Evolutionary conservation across 345 rosid genomes (phyloP), one percentile per base, ranked within the genome.

Genomic region (Boechera retrofracta): DNA sequence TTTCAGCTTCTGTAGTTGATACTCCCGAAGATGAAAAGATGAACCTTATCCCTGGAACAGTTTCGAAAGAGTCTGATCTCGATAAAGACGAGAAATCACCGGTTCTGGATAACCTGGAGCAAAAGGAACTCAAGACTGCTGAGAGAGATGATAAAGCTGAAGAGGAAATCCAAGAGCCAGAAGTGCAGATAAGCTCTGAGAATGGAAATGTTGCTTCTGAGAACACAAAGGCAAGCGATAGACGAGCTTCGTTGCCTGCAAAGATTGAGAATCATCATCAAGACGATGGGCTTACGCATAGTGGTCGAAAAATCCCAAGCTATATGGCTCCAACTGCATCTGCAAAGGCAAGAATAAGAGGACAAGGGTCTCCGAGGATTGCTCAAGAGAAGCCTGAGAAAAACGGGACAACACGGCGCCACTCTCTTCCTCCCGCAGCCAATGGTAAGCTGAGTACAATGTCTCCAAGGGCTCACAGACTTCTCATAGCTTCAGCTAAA

Each of bases 261-360:
- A 88, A 80, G 78, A 71, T 85, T 73, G 90, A 87, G 71, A 75
- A 73, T 66, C 76, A 77, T 47, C 80, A 71, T 71, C 83, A 82
- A 74, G 89, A 88, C 26, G 83, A 85, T 51, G 92, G 77, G 54
- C 64, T 79, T 32, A 69, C 79, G 18, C 87, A 80, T 11, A 83
- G 81, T 60, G 75, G 83, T n/a, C 58, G 86, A 13, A 91, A 84
- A 71, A 76, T 86, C 58, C 97, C 95, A 10, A 87, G 97, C 82
- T 93, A 91, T 69, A 93, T 89, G 98, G 92, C 91, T 52, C 90
- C 95, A 54, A 93, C 97, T 74, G 87, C 84, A 82, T 91, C 97
- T 77, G 90, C 89, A 36, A 93, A 86, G 85, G 97, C 97, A 70
- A 91, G 84, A 82, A 80, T 88, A 42, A 86, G 84, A 79, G 92